Evolutionary conservation across 495 filamentous ascomycete species (phyloP).

Genomic region (Neohortaea acidophila): DNA sequence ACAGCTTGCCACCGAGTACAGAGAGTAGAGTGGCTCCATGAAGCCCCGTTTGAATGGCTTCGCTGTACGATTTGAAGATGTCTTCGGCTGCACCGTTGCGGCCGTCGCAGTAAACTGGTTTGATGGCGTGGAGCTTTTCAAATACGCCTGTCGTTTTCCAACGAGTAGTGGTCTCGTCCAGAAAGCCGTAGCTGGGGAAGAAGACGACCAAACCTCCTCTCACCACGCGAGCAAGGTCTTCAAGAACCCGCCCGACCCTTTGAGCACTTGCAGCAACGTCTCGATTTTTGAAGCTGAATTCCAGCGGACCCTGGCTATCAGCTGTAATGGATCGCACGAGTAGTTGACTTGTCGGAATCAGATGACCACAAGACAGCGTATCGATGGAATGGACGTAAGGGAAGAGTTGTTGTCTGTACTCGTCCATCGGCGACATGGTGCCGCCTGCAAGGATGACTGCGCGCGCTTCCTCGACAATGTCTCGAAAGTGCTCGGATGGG

Average conservation of each 20-base stretch:
- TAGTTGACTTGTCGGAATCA: slow-evolving; percentile 72
- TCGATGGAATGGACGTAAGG: slow-evolving; percentile 57
- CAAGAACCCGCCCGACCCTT: slow-evolving; percentile 7
- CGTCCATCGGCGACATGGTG: slow-evolving; percentile 94
- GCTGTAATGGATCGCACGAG: slow-evolving; percentile 46
- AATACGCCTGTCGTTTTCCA: slow-evolving; percentile 45
- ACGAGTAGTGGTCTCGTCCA: slow-evolving; percentile 50
- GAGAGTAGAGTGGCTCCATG: slow-evolving; percentile 74
- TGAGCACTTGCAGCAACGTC: background rate
- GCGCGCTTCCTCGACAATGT: slow-evolving; percentile 70
- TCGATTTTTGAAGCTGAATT: slow-evolving; percentile 14
- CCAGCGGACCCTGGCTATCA: slow-evolving; percentile 7
- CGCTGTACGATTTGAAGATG: slow-evolving; percentile 53
- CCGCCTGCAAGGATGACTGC: slow-evolving; percentile 87
- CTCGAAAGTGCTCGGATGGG: slow-evolving; percentile 78
- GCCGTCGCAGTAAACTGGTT: slow-evolving; percentile 27
- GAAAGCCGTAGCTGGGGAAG: slow-evolving; percentile 86
- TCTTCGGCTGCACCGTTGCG: slow-evolving; percentile 35
- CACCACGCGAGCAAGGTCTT: slow-evolving; percentile 31
- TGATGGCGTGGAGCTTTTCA: slow-evolving; percentile 18
- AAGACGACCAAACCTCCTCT: slow-evolving; percentile 93
- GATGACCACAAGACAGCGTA: slow-evolving; percentile 85
- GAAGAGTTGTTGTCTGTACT: slow-evolving; percentile 75
- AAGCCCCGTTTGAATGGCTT: slow-evolving; percentile 42
- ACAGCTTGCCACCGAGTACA: slow-evolving; percentile 88